Percentiles rank a stretch among this genome's conserved stretches.
Evolutionary conservation across 108 stramenopile species (phyloP).

Genomic region (Conticribra guillardii): DNA sequence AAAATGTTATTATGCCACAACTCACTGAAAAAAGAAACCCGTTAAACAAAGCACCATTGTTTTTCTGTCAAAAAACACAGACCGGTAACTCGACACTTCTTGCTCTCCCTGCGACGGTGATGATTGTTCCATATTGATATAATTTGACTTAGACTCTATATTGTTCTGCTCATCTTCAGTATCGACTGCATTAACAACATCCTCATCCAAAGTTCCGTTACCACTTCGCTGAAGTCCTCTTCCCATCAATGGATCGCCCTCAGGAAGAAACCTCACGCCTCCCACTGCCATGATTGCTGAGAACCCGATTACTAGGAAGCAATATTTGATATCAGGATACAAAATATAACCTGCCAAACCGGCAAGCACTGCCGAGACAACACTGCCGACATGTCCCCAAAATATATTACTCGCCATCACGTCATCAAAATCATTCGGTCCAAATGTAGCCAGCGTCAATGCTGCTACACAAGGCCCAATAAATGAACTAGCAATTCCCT

Average conservation of each 20-base stretch:
- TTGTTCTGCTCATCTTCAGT: slow-evolving; percentile 12
- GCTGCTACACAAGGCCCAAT: slow-evolving; percentile 87
- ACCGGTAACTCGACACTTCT: slow-evolving; percentile 67
- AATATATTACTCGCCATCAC: slow-evolving; percentile 84
- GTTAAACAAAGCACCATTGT: slow-evolving; percentile 76
- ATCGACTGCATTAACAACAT: slow-evolving; percentile 4
- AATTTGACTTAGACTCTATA: slow-evolving; percentile 15
- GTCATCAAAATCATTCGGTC: slow-evolving; percentile 82
- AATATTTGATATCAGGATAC: slow-evolving; percentile 83
- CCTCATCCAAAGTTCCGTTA: not conserved
- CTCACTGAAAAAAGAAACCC: slow-evolving; percentile 88
- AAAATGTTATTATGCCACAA: not conserved
- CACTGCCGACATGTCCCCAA: slow-evolving; percentile 83
- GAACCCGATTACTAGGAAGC: slow-evolving; percentile 83
- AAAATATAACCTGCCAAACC: slow-evolving; percentile 66
- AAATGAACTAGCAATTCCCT: slow-evolving; percentile 81
- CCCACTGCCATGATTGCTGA: slow-evolving; percentile 70
- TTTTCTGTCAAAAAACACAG: slow-evolving; percentile 72
- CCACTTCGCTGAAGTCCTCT: slow-evolving; percentile 65
- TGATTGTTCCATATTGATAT: slow-evolving; percentile 40
- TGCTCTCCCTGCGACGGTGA: not conserved
- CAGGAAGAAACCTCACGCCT: slow-evolving; percentile 71
- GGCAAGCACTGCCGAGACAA: slow-evolving; percentile 77
- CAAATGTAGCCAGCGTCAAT: slow-evolving; percentile 76
- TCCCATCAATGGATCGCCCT: slow-evolving; percentile 79